These are phyloP conservation scores for Penicillium olsonii DNA, from an alignment of 2,329 filamentous ascomycete genomes.

Conservation along the genomic window DNA sequence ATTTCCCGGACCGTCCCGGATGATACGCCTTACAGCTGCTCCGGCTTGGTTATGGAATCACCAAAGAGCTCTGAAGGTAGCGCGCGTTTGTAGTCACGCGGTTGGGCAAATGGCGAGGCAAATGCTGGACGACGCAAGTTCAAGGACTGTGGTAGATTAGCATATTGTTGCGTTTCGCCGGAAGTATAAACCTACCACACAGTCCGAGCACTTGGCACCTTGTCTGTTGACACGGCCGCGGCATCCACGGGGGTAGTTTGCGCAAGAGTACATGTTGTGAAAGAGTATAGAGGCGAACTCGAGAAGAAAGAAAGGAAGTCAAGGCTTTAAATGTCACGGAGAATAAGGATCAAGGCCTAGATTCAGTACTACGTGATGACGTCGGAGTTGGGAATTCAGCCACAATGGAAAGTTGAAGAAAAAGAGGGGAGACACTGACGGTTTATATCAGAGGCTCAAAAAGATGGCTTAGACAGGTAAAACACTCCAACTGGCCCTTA, in stretches of 20 bases:
- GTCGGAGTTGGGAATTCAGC: conserved; percentile 12
- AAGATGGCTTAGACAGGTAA: conserved; percentile 21
- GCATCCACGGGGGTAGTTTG: conserved; percentile 51
- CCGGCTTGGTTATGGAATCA: conserved; percentile 28
- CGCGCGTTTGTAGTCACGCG: conserved; percentile 38
- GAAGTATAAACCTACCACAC: conserved; percentile 41
- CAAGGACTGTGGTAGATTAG: conserved; percentile 32
- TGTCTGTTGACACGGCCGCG: conserved; percentile 47
- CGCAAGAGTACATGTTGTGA: conserved; percentile 48
- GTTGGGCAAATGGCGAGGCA: conserved; percentile 44
- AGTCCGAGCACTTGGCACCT: conserved; percentile 48
- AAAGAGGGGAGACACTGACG: conserved; percentile 16
- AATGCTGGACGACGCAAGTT: conserved; percentile 42
- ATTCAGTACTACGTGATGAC: conserved; percentile 13
- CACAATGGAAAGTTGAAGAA: conserved; percentile 8
- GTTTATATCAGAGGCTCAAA: conserved; percentile 30
- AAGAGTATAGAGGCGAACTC: conserved; percentile 1
- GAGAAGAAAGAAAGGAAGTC: conserved; percentile 3
- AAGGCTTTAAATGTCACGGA: conserved; percentile 10
- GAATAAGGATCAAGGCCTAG: conserved; percentile 11
- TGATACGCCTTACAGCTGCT: conserved; percentile 18
- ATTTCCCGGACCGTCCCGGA: conserved; percentile 15
- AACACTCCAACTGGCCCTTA: background rate
- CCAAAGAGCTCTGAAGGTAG: conserved; percentile 36
- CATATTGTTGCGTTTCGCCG: conserved; percentile 2